phyloP scores from a whole-genome alignment of 495 filamentous ascomycete species.

The Trichocladium uniseriatum region DNA sequence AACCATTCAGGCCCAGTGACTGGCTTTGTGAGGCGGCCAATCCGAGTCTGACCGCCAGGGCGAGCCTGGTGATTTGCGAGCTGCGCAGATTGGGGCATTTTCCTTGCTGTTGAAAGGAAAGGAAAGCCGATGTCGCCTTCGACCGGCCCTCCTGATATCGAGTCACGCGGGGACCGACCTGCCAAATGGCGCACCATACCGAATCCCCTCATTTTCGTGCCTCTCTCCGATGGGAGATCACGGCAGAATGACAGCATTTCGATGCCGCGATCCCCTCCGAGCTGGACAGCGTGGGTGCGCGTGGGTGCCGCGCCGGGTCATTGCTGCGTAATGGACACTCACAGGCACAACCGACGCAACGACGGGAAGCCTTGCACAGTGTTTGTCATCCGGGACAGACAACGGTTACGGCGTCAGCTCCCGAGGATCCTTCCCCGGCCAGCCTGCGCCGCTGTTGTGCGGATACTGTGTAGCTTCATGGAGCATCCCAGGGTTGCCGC shows the following conservation, averaged over 20 bases:
- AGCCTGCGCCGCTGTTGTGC: slow-evolving; percentile 10
- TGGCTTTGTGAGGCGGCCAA: slow-evolving; percentile 26
- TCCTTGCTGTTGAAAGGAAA: not conserved
- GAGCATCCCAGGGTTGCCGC: slow-evolving; percentile 6
- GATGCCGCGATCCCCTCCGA: too few species aligned
- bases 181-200: not conserved
- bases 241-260: too few species aligned
- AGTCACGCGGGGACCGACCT: not conserved
- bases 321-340: too few species aligned
- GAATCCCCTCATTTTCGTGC: not conserved
- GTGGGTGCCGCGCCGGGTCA: too few species aligned
- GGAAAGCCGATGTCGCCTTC: not conserved
- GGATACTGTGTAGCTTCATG: slow-evolving; percentile 10
- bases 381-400: slow-evolving; percentile 6
- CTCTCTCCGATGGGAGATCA: slow-evolving; percentile 4
- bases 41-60: slow-evolving; percentile 9
- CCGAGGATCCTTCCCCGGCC: slow-evolving; percentile 12
- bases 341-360: not conserved
- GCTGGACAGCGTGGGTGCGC: too few species aligned
- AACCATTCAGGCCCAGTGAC: slow-evolving; percentile 4
- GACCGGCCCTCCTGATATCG: not conserved
- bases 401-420: slow-evolving; percentile 3
- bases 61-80: slow-evolving; percentile 18
- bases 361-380: not conserved
- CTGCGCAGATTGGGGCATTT: slow-evolving; percentile 12